Percentiles rank a stretch among this genome's conserved stretches.
These are phyloP conservation scores for Cryphonectria carpinicola DNA, from an alignment of 2,329 filamentous ascomycete genomes.

Conservation along the genomic window DNA sequence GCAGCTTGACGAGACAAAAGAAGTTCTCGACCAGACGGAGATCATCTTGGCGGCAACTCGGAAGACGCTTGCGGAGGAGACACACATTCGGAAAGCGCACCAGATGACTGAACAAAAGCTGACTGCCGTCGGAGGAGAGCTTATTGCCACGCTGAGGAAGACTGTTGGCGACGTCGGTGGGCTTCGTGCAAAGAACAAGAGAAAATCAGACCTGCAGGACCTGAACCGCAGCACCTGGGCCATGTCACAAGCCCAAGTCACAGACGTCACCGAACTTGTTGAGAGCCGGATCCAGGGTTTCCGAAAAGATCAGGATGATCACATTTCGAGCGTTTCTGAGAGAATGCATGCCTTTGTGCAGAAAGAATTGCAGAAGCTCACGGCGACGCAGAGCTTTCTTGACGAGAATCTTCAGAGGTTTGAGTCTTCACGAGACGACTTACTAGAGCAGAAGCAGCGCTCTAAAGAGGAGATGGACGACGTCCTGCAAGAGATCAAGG, in stretches of 20 bases:
- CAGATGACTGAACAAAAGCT: constrained; percentile 82
- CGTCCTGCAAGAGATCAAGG: constrained; percentile 90
- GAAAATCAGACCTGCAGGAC: constrained; percentile 81
- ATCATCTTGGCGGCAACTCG: constrained; percentile 78
- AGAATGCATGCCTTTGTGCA: constrained; percentile 79
- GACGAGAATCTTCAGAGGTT: constrained; percentile 71
- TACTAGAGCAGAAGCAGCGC: constrained; percentile 68
- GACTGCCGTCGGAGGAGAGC: constrained; percentile 70
- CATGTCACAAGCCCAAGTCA: constrained; percentile 74
- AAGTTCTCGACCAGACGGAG: constrained; percentile 85
- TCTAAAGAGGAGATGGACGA: constrained; percentile 86
- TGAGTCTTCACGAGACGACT: constrained; percentile 66
- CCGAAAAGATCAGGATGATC: constrained; percentile 69
- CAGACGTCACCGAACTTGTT: constrained; percentile 75
- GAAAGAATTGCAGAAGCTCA: constrained; percentile 73
- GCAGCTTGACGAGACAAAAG: constrained; percentile 77
- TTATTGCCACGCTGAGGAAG: constrained; percentile 76
- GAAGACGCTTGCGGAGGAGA: constrained; percentile 78
- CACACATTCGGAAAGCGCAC: constrained; percentile 78
- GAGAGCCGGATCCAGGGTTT: constrained; percentile 77
- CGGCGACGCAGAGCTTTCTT: constrained; percentile 71
- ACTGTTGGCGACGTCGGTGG: constrained; percentile 82
- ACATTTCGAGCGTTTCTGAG: constrained; percentile 68
- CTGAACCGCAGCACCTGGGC: constrained; percentile 81
- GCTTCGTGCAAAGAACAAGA: constrained; percentile 82